Percentiles rank a stretch among this genome's conserved stretches.
Conservation (phyloP, 805 yeast genomes). For the Nakazawaea sp. region DNA sequence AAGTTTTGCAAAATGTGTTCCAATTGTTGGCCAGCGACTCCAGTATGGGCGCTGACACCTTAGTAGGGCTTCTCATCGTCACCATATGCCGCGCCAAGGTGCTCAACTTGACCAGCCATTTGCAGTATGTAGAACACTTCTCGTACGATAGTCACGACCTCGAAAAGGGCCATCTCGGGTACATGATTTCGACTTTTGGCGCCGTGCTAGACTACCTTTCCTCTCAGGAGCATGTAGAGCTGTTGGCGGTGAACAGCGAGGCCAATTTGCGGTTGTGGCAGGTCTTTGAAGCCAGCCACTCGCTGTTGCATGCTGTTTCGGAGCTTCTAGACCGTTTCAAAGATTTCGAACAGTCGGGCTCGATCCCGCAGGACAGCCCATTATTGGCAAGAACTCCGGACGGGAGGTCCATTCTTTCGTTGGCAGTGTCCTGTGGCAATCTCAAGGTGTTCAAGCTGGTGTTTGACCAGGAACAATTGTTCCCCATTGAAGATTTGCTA, state of each 20-base stretch:
- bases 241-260: constrained; percentile 33
- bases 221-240: constrained; percentile 26
- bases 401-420: constrained; percentile 70
- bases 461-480: constrained; percentile 37
- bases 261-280: constrained; percentile 50
- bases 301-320: neutral
- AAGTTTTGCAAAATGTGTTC: constrained; percentile 45
- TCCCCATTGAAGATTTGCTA: constrained; percentile 60
- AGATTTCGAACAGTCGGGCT: neutral
- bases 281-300: constrained; percentile 20
- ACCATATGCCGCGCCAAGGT: constrained; percentile 62
- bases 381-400: constrained; percentile 33
- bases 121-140: constrained; percentile 60
- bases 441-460: constrained; percentile 37
- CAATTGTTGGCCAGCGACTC: constrained; percentile 34
- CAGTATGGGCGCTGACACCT: constrained; percentile 71
- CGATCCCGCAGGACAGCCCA: constrained; percentile 16
- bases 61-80: constrained; percentile 65
- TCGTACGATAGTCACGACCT: constrained; percentile 31
- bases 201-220: constrained; percentile 69
- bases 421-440: constrained; percentile 48
- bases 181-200: constrained; percentile 77
- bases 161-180: constrained; percentile 55
- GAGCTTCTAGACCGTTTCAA: neutral
- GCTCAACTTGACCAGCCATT: constrained; percentile 50